Evolutionary conservation across 495 filamentous ascomycete species (phyloP), one percentile per base, ranked within the genome.

Genomic region (Xylaria telfairii): DNA sequence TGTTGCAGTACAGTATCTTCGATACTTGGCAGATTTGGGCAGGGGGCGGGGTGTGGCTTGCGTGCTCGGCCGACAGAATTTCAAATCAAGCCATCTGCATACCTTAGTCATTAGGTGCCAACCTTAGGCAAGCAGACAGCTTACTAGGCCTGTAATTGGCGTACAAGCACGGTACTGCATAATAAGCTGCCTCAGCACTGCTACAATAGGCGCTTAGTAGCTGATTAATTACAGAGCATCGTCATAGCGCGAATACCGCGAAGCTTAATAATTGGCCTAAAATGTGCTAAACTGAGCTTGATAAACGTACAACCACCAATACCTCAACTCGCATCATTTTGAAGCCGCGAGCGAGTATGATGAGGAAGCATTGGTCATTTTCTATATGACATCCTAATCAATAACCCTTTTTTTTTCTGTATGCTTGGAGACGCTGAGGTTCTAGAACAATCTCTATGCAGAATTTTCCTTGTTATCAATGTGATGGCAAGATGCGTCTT

Each of bases 1-100:
- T n/a, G n/a, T n/a, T n/a, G n/a, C n/a, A n/a, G n/a, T n/a, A n/a
- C n/a, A n/a, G n/a, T n/a, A n/a, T n/a, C n/a, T 26, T 62, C 26
- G 13, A 9, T 32, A 19, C n/a, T n/a, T 6, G 37, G 34, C 59
- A 62, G 28, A 62, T 17, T 34, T 42, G 37, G 32, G 49, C 6
- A 41, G 37, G 37, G 28, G 13, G 57, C 57, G 30, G 30, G 57
- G 57, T 2, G 21, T 42, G 56, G 30, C 56, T 62, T 62, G 59
- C 59, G 59, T 62, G 59, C 59, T 62, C 21, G 59, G 32, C 56
- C 32, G 32, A 37, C 37, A 32, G 17, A 37, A 41, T 62, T 62
- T 62, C 34, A 62, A 62, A 62, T 62, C 59, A 62, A 42, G 34
- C 34, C 10, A 26, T 54, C 26, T 30, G 26, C 24, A 30, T 8